Evolutionary conservation across 495 filamentous ascomycete genomes (phyloP).

Genomic region (Cladorrhinum samala): DNA sequence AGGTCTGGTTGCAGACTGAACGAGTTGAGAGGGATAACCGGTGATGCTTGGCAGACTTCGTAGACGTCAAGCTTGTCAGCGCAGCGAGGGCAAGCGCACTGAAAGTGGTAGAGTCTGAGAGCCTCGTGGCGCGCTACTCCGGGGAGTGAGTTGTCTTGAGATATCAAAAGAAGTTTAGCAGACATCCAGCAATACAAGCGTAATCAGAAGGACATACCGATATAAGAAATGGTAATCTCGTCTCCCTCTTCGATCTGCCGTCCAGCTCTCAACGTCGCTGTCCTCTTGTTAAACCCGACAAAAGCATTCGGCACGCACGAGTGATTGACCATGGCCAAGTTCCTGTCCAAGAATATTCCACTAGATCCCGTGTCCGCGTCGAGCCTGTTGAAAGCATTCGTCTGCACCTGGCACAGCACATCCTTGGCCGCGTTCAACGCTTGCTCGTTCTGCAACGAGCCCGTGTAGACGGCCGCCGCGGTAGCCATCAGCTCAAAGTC

Average conservation of each 20-base stretch:
- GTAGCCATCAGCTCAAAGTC: slow-evolving; percentile 43
- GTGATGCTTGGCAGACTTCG: slow-evolving; percentile 32
- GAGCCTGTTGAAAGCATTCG: slow-evolving; percentile 41
- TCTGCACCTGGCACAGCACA: slow-evolving; percentile 42
- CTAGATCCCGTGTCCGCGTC: slow-evolving; percentile 34
- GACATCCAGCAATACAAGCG: not conserved
- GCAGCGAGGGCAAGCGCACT: slow-evolving; percentile 38
- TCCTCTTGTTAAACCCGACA: slow-evolving; percentile 40
- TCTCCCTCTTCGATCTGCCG: slow-evolving; percentile 37
- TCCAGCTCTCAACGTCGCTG: slow-evolving; percentile 34
- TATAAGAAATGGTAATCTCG: slow-evolving; percentile 47
- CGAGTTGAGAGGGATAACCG: slow-evolving; percentile 31
- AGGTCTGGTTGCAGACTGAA: slow-evolving; percentile 25
- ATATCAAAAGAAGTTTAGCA: not conserved
- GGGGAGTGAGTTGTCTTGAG: slow-evolving; percentile 29
- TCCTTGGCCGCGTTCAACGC: slow-evolving; percentile 28
- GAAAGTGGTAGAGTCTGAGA: slow-evolving; percentile 38
- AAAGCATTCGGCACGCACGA: slow-evolving; percentile 48
- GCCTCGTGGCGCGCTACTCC: slow-evolving; percentile 25
- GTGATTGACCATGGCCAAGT: slow-evolving; percentile 47
- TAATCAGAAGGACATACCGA: slow-evolving; percentile 28
- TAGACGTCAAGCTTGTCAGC: slow-evolving; percentile 39
- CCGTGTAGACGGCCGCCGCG: slow-evolving; percentile 35
- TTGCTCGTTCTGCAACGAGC: slow-evolving; percentile 21
- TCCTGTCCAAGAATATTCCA: slow-evolving; percentile 39